A percentile compares a stretch with the other conserved stretches of the same genome.
These are phyloP conservation scores for Echinochloa phyllopogon DNA, from an alignment of 176 grass and related monocot species.

Conservation along the genomic window DNA sequence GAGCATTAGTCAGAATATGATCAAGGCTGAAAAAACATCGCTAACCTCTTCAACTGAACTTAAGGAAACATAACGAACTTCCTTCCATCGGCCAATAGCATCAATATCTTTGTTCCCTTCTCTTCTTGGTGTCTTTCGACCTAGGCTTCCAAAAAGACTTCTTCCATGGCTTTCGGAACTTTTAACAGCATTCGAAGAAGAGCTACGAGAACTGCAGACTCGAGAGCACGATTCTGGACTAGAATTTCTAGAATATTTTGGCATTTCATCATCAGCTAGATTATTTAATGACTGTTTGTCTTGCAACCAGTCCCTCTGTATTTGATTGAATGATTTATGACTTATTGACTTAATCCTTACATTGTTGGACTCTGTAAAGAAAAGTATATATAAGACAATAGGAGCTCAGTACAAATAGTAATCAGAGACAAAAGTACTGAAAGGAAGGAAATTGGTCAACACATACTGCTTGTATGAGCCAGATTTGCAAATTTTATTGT, in stretches of 20 bases:
- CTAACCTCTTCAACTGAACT: conserved; percentile 53
- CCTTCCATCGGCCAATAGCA: conserved; percentile 37
- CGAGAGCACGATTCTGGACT: conserved; percentile 34
- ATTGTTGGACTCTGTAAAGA: conserved; percentile 55
- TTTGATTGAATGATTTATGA: conserved; percentile 56
- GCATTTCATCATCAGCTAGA: conserved; percentile 33
- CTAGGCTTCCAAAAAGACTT: conserved; percentile 38
- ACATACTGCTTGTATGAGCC: conserved; percentile 53
- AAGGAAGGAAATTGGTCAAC: conserved; percentile 32
- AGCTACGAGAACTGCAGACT: conserved; percentile 34
- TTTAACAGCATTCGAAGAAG: conserved; percentile 44
- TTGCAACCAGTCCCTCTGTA: conserved; percentile 48
- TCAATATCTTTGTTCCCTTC: conserved; percentile 36
- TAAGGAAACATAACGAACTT: conserved; percentile 43
- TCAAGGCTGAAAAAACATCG: conserved; percentile 1
- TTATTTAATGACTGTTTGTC: conserved; percentile 47
- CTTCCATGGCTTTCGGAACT: conserved; percentile 59
- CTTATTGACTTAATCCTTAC: conserved; percentile 54
- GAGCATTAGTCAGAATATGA: conserved; percentile 27
- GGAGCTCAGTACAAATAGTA: background rate
- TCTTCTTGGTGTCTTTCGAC: conserved; percentile 41
- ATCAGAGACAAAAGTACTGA: conserved; percentile 23
- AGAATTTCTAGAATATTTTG: conserved; percentile 40
- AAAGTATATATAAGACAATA: background rate
- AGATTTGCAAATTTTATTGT: conserved; percentile 66